Evolutionary conservation across 768 basidiomycete genomes (phyloP).

Genomic region (Phylloporus rhodoxanthus): DNA sequence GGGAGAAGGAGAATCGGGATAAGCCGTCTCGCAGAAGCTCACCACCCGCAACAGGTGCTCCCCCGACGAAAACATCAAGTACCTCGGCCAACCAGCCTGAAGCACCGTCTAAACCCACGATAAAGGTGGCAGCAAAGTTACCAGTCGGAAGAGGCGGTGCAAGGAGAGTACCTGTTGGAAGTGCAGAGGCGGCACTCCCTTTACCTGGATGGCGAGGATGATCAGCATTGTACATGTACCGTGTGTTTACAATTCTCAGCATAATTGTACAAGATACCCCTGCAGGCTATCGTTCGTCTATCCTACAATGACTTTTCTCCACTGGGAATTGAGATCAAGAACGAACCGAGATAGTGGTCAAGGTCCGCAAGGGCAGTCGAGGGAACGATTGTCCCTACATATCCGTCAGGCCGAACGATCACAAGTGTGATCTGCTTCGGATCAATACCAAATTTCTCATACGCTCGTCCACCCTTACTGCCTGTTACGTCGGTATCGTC

Average conservation of each 20-base stretch:
- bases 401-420: constrained; percentile 38
- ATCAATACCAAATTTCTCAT: constrained; percentile 32
- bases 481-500: constrained; percentile 33
- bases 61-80: constrained; percentile 16
- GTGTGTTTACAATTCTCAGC: constrained; percentile 10
- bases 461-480: constrained; percentile 29
- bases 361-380: constrained; percentile 31
- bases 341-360: constrained; percentile 43
- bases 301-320: not conserved
- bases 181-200: constrained; percentile 55
- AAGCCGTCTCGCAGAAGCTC: constrained; percentile 30
- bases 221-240: constrained; percentile 6
- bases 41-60: constrained; percentile 15
- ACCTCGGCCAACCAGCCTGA: constrained; percentile 12
- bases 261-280: constrained; percentile 25
- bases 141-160: constrained; percentile 44
- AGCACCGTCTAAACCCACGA: constrained; percentile 3
- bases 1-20: constrained; percentile 33
- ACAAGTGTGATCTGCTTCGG: constrained; percentile 28
- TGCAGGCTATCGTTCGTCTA: not conserved
- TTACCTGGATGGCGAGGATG: constrained; percentile 47
- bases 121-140: constrained; percentile 26
- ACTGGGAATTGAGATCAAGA: constrained; percentile 28
- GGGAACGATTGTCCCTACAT: constrained; percentile 33
- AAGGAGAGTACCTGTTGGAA: constrained; percentile 61